Conservation (phyloP, 2,329 filamentous ascomycete species). For the Epichloe bromicola region DNA sequence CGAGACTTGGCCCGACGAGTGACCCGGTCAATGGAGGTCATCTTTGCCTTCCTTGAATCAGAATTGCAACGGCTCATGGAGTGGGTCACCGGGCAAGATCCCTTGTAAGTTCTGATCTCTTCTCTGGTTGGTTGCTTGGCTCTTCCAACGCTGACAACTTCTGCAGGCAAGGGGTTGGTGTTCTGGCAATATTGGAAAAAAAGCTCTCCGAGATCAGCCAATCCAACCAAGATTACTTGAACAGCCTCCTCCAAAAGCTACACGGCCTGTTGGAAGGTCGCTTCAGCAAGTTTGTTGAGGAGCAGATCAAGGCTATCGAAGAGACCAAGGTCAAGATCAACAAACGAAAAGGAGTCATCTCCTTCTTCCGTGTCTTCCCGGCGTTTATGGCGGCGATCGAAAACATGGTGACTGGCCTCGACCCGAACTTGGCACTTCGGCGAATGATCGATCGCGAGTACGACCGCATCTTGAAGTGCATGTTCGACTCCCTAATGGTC, state of each 20-base stretch:
- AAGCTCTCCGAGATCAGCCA: conserved; percentile 70
- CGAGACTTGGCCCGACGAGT: conserved; percentile 74
- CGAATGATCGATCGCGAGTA: conserved; percentile 78
- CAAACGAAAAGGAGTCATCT: conserved; percentile 93
- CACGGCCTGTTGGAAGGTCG: conserved; percentile 60
- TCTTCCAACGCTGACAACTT: conserved; percentile 6
- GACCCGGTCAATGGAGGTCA: conserved; percentile 75
- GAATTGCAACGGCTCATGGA: conserved; percentile 72
- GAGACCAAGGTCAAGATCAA: conserved; percentile 99
- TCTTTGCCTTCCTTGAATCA: conserved; percentile 69
- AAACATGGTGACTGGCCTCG: conserved; percentile 57
- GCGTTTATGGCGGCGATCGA: conserved; percentile 73
- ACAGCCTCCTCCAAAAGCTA: conserved; percentile 65
- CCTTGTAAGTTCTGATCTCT: conserved; percentile 49
- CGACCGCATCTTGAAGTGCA: conserved; percentile 75
- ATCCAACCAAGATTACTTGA: conserved; percentile 85
- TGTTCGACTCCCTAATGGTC: conserved; percentile 94
- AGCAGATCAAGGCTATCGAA: conserved; percentile 90
- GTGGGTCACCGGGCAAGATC: conserved; percentile 70
- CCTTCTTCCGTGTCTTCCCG: conserved; percentile 89
- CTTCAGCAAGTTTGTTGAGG: conserved; percentile 83
- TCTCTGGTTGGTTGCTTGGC: neutral
- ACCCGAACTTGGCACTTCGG: conserved; percentile 50
- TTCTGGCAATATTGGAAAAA: conserved; percentile 65
- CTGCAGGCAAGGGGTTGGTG: conserved; percentile 71